Evolutionary conservation across 768 basidiomycete genomes (phyloP).

Genomic region (Boletus pseudopeckii): DNA sequence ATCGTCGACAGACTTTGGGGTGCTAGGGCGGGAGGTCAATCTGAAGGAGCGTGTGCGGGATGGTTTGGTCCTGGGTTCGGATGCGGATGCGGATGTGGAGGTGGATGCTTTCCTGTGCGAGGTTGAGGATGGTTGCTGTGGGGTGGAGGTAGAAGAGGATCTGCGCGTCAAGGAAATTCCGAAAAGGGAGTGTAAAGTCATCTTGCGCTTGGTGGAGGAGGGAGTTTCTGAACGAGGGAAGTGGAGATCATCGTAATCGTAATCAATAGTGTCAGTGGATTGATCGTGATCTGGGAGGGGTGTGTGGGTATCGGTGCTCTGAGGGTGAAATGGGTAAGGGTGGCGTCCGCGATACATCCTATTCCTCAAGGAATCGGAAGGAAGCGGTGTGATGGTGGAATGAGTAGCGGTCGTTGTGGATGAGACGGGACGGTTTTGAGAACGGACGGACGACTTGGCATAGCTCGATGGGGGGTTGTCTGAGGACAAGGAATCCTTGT

Average conservation of each 20-base stretch:
- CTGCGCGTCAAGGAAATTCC: conserved; percentile 29
- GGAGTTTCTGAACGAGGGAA: conserved; percentile 29
- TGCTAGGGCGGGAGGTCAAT: conserved; percentile 28
- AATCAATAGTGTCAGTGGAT: conserved; percentile 3
- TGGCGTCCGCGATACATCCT: conserved; percentile 16
- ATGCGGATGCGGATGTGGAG: conserved; percentile 21
- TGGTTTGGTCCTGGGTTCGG: conserved; percentile 12
- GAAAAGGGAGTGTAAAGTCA: conserved; percentile 23
- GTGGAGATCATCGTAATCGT: conserved; percentile 20
- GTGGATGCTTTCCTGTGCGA: conserved; percentile 24
- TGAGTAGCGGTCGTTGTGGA: conserved; percentile 62
- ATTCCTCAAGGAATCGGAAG: conserved; percentile 39
- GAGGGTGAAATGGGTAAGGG: conserved; percentile 15
- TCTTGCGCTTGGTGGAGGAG: conserved; percentile 24
- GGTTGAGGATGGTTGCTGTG: conserved; percentile 13
- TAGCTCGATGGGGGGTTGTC: conserved; percentile 22
- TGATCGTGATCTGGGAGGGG: conserved; percentile 14
- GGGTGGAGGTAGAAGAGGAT: conserved; percentile 21
- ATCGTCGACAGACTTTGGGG: conserved; percentile 28
- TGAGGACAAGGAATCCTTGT: conserved; percentile 1
- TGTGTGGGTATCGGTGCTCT: conserved; percentile 11
- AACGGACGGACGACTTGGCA: conserved; percentile 43
- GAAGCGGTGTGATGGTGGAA: conserved; percentile 56
- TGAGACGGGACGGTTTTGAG: conserved; percentile 60
- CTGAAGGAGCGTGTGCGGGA: conserved; percentile 33